Evolutionary conservation across 106 monocot species (phyloP).

Genomic region (Platanthera zijinensis): DNA sequence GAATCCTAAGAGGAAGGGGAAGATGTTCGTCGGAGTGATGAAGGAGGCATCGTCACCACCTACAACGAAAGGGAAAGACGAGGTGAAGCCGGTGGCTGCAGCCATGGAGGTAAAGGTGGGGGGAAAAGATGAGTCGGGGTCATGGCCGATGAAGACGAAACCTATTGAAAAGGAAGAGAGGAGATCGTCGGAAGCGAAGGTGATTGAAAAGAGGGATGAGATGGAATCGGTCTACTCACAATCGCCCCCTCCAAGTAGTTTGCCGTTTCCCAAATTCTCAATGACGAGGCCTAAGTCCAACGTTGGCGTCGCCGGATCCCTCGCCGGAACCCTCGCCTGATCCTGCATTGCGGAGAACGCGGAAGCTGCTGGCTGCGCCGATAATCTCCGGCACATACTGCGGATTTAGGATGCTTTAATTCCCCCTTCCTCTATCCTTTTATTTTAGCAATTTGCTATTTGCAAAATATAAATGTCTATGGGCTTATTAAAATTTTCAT

Average conservation of each 20-base stretch:
- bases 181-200: neutral
- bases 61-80: neutral
- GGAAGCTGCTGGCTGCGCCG: neutral
- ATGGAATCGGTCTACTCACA: neutral
- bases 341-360: neutral
- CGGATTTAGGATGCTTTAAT: neutral
- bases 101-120: neutral
- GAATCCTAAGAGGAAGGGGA: neutral
- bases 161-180: neutral
- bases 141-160: neutral
- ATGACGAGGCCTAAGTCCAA: neutral
- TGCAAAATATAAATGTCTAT: no score
- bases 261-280: conserved; percentile 7
- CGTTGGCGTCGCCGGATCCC: neutral
- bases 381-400: neutral
- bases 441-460: no score
- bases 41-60: neutral
- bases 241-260: conserved; percentile 4
- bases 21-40: neutral
- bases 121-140: neutral
- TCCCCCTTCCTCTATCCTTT: no score
- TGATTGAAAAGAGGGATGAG: neutral
- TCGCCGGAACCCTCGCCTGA: neutral
- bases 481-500: no score
- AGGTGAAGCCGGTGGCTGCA: neutral